phyloP scores from a whole-genome alignment of 1,139 yeast species.

The Nakaseomyces sp. region DNA sequence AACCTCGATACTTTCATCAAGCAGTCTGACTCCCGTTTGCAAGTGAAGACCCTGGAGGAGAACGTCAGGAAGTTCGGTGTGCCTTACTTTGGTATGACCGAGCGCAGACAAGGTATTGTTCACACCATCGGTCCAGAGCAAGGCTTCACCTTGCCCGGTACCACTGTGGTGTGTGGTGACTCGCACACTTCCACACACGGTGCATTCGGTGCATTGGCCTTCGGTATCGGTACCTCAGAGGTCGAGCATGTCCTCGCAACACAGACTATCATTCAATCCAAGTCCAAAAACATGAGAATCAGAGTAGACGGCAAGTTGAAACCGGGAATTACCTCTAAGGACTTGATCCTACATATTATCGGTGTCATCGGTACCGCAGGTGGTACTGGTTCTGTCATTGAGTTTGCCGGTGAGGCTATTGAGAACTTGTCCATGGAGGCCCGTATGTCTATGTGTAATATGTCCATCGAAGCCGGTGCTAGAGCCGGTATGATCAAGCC shows the following conservation, averaged over 20 bases:
- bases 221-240: slow-evolving; percentile 98
- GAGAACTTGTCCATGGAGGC: slow-evolving; percentile 90
- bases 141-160: slow-evolving; percentile 96
- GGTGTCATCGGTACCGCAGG: slow-evolving; percentile 98
- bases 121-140: slow-evolving; percentile 98
- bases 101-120: slow-evolving; percentile 92
- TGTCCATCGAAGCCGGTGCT: slow-evolving; percentile 98
- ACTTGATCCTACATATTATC: slow-evolving; percentile 84
- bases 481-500: slow-evolving; percentile 99
- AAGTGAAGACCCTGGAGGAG: slow-evolving; percentile 84
- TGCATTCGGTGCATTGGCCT: slow-evolving; percentile 96
- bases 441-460: slow-evolving; percentile 98
- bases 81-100: slow-evolving; percentile 90
- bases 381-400: slow-evolving; percentile 95
- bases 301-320: slow-evolving; percentile 71
- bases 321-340: slow-evolving; percentile 92
- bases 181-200: slow-evolving; percentile 98
- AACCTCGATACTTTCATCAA: slow-evolving; percentile 73
- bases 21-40: slow-evolving; percentile 85
- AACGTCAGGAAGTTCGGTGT: slow-evolving; percentile 85
- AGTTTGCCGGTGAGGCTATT: slow-evolving; percentile 93
- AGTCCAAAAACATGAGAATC: slow-evolving; percentile 92
- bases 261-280: slow-evolving; percentile 88
- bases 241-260: slow-evolving; percentile 98
- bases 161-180: slow-evolving; percentile 98